These are phyloP conservation scores for Grosmannia huntii DNA, from an alignment of 2,329 filamentous ascomycete species.

Conservation along the genomic window DNA sequence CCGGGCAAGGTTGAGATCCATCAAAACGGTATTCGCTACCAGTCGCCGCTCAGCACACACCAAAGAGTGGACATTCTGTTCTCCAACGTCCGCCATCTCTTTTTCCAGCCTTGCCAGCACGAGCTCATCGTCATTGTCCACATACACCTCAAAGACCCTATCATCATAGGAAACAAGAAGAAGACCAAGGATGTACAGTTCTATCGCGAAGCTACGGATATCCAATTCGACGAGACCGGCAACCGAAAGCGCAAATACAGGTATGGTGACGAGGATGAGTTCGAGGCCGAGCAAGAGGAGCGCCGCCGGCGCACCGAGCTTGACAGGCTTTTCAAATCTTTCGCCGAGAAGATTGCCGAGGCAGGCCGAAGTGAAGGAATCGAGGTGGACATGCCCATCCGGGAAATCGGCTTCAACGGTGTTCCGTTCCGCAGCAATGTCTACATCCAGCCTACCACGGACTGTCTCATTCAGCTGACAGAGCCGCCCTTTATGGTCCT, in stretches of 20 bases:
- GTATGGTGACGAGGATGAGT: conserved; percentile 96
- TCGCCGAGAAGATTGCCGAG: conserved; percentile 95
- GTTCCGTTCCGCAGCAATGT: conserved; percentile 94
- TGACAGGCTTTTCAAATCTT: conserved; percentile 89
- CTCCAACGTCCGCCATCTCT: conserved; percentile 95
- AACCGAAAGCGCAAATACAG: conserved; percentile 96
- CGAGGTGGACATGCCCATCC: conserved; percentile 91
- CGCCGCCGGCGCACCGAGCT: conserved; percentile 80
- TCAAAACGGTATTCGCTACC: conserved; percentile 95
- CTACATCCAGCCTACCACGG: conserved; percentile 88
- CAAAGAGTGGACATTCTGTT: conserved; percentile 89
- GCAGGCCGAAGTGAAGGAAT: conserved; percentile 83
- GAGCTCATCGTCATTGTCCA: conserved; percentile 97
- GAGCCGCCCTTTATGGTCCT: conserved; percentile 95
- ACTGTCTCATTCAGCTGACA: conserved; percentile 91
- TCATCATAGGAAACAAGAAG: conserved; percentile 92
- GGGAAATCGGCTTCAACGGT: conserved; percentile 92
- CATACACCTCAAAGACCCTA: conserved; percentile 93
- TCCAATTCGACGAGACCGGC: conserved; percentile 96
- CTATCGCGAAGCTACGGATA: conserved; percentile 93
- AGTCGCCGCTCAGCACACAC: conserved; percentile 66
- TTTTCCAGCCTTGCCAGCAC: conserved; percentile 95
- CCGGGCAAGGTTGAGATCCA: conserved; percentile 95
- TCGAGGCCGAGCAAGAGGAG: conserved; percentile 96
- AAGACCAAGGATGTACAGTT: conserved; percentile 99